Base-by-base conservation (phyloP, 345 rosid species). In the Excoecaria agallocha region DNA sequence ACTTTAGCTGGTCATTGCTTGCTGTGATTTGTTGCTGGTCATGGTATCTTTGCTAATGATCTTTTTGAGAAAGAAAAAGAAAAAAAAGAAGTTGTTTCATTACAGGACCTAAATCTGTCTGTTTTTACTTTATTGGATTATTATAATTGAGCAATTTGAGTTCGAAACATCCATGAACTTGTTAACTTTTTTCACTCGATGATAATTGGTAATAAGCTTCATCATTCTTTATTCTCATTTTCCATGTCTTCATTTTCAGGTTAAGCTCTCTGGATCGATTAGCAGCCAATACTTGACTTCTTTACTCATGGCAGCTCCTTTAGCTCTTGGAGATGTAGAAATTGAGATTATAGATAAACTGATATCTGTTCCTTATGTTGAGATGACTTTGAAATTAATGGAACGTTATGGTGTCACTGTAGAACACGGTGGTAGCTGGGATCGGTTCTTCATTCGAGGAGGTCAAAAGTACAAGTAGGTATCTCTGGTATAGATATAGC, bases 201-300 rank as follows among this genome's bases (percentile, higher is more conserved):
- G 30, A 30, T 30, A 30, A 30, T 30, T 30, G 30, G 2, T 37
- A 37, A 51, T 15, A 8, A 51, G n/a, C 20, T 76, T 57, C 38
- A 12, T 75, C 46, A 30, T 77, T 76, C 74, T 62, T 66, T 41
- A 68, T 17, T 72, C 30, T 35, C 71, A 17, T 68, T 38, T 56
- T 54, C 41, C 43, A 30, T 55, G 41, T 72, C 76, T 74, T 38
- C 52, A 45, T 71, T 87, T 85, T 69, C 90, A 95, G 99, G 98
- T 91, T 82, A 89, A 91, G 79, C 94, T 95, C 49, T 91, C 99
- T 45, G 99, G 99, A 68, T 89, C 92, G 25, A 90, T 93, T 64
- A 95, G 99, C 76, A 93, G 97, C 78, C 98, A 95, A 64, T 93
- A 93, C 87, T 87, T 95, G 89, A 95, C 99, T 70, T 98, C 99